These are phyloP conservation scores for Lactarius pseudohatsudake DNA, from an alignment of 768 basidiomycete species.

Conservation along the genomic window DNA sequence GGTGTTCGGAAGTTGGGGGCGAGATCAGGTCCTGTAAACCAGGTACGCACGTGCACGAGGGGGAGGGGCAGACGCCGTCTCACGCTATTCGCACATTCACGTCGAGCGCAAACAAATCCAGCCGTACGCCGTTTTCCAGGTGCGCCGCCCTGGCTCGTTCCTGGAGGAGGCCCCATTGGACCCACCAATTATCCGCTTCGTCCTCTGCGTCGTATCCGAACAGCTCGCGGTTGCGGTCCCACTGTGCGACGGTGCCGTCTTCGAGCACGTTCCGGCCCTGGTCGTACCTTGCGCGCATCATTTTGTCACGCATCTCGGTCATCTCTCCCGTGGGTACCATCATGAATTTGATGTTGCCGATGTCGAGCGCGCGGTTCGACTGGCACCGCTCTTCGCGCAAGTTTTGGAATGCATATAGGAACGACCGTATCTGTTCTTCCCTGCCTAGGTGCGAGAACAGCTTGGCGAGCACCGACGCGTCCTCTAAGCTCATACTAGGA, in stretches of 20 bases:
- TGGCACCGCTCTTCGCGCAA: slow-evolving; percentile 36
- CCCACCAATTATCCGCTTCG: slow-evolving; percentile 41
- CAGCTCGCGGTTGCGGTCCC: slow-evolving; percentile 36
- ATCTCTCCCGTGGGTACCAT: slow-evolving; percentile 29
- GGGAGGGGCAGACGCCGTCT: not conserved
- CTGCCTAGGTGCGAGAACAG: slow-evolving; percentile 39
- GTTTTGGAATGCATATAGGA: slow-evolving; percentile 39
- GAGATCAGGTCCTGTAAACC: not conserved
- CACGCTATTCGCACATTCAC: slow-evolving; percentile 9
- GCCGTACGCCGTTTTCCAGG: not conserved
- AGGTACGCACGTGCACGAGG: not conserved
- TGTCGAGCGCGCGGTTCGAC: slow-evolving; percentile 29
- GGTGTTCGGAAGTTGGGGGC: not conserved
- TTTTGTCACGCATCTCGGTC: slow-evolving; percentile 32
- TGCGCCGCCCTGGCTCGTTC: slow-evolving; percentile 25
- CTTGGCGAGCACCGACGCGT: slow-evolving; percentile 42
- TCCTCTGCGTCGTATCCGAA: slow-evolving; percentile 41
- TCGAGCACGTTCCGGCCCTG: slow-evolving; percentile 32
- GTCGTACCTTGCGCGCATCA: slow-evolving; percentile 30
- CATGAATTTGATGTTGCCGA: slow-evolving; percentile 30
- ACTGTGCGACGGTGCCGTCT: slow-evolving; percentile 30
- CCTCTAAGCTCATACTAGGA: slow-evolving; percentile 41
- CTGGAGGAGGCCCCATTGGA: slow-evolving; percentile 37
- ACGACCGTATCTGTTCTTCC: slow-evolving; percentile 35
- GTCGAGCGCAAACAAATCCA: slow-evolving; percentile 20